A percentile compares a stretch with the other conserved stretches of the same genome.
phyloP scores from a whole-genome alignment of 805 yeast genomes.

The Saccharomycopsis olivae region DNA sequence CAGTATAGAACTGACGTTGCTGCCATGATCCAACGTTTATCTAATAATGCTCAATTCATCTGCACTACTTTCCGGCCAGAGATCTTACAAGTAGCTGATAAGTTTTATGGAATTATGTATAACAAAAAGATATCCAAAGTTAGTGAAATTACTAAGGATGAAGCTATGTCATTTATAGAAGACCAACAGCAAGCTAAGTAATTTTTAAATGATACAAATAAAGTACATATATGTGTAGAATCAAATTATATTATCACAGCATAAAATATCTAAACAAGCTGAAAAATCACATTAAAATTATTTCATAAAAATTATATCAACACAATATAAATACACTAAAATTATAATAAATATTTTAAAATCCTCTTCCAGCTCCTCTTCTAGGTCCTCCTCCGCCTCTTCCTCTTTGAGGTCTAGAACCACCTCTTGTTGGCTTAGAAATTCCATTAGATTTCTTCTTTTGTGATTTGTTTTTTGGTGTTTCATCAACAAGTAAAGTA shows the following conservation, averaged over 20 bases:
- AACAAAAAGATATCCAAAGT: slow-evolving; percentile 74
- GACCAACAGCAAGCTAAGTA: slow-evolving; percentile 43
- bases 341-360: background rate
- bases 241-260: too few species aligned
- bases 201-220: background rate
- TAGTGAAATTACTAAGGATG: slow-evolving; percentile 54
- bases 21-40: slow-evolving; percentile 50
- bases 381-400: slow-evolving; percentile 12
- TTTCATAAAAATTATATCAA: too few species aligned
- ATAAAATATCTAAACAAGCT: too few species aligned
- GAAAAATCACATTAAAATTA: too few species aligned
- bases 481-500: slow-evolving; percentile 32
- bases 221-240: too few species aligned
- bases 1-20: slow-evolving; percentile 89
- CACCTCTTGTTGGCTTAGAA: slow-evolving; percentile 3
- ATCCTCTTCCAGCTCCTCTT: slow-evolving; percentile 3
- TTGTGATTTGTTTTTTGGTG: slow-evolving; percentile 32
- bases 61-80: slow-evolving; percentile 96
- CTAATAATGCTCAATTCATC: slow-evolving; percentile 74
- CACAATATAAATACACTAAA: too few species aligned
- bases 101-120: slow-evolving; percentile 80
- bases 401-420: slow-evolving; percentile 1
- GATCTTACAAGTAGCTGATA: slow-evolving; percentile 77
- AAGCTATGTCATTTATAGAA: slow-evolving; percentile 78
- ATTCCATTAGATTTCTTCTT: slow-evolving; percentile 19